Evolutionary conservation across 2,329 filamentous ascomycete species (phyloP), one percentile per base, ranked within the genome.

Genomic region (Bipolaris victoriae): DNA sequence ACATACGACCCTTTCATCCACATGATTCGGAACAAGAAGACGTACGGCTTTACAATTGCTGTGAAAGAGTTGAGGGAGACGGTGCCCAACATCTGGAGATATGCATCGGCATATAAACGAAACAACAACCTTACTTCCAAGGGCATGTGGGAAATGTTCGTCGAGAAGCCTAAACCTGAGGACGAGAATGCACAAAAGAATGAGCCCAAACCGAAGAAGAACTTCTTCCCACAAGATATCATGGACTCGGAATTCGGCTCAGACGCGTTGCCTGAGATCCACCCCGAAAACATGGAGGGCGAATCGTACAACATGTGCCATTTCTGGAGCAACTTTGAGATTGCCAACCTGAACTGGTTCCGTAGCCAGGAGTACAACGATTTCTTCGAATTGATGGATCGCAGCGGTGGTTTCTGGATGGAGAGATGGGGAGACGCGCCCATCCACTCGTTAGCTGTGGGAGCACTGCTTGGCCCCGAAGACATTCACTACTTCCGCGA

Each of bases 271-370:
- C 88, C 89, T 29, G 88, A 95, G 40, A 90, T 97, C 55, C 92
- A 98, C 71, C 88, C 90, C 0, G 93, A 98, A 72, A 86, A 88
- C 40, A 99, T 99, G 95, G 94, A 98, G 75, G 92, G 92, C 62
- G 95, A 99, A 77, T 91, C 88, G 69, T 99, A 99, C 83, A 99
- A 99, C 81, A 99, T 99, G 95, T 99, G 95, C 77, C 95, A 99
- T 82, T 99, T 97, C 82, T 99, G 95, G 95, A 97, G 92, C 77
- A 99, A 99, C 77, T 99, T 99, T 67, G 95, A 99, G 78, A 99
- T 99, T 79, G 95, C 95, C 13, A 88, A 88, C 58, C 85, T 99
- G 60, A 90, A 91, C 79, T 99, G 92, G 87, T 98, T 98, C 85
- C 88, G 95, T 68, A 97, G 93, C 82, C 94, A 97, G 79, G 90